These are phyloP conservation scores for Geosmithia flava DNA, from an alignment of 2,329 filamentous ascomycete genomes.

Conservation along the genomic window DNA sequence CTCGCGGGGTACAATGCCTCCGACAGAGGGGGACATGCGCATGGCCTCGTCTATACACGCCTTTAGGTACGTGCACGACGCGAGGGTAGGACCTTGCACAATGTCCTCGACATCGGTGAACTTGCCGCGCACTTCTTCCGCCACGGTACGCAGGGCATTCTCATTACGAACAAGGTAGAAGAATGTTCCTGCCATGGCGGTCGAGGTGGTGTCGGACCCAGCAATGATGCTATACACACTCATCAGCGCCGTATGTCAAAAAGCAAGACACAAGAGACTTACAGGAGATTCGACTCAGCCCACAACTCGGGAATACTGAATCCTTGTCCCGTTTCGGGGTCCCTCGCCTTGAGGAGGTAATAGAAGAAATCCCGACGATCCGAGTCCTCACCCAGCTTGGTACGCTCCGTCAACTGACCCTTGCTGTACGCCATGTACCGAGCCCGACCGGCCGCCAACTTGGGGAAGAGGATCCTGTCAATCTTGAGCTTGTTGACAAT, in stretches of 20 bases:
- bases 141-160: slow-evolving; percentile 30
- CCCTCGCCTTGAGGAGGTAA: slow-evolving; percentile 58
- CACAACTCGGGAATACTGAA: slow-evolving; percentile 56
- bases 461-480: slow-evolving; percentile 55
- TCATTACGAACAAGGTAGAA: slow-evolving; percentile 49
- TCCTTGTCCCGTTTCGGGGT: slow-evolving; percentile 57
- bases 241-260: no score
- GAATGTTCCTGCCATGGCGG: slow-evolving; percentile 48
- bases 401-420: slow-evolving; percentile 52
- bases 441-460: slow-evolving; percentile 52
- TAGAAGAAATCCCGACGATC: slow-evolving; percentile 67
- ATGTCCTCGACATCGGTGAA: slow-evolving; percentile 44
- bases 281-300: slow-evolving; percentile 58
- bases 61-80: slow-evolving; percentile 43
- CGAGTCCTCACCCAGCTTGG: slow-evolving; percentile 50
- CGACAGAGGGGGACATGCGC: slow-evolving; percentile 49
- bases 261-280: slow-evolving; percentile 11
- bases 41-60: slow-evolving; percentile 55
- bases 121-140: slow-evolving; percentile 35
- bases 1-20: slow-evolving; percentile 47
- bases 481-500: slow-evolving; percentile 53
- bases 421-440: slow-evolving; percentile 63
- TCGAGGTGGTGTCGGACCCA: slow-evolving; percentile 61
- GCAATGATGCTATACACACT: slow-evolving; percentile 46
- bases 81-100: slow-evolving; percentile 34